Evolutionary conservation across 108 stramenopile genomes (phyloP).

Genomic region (Cyclotella kingstonii): DNA sequence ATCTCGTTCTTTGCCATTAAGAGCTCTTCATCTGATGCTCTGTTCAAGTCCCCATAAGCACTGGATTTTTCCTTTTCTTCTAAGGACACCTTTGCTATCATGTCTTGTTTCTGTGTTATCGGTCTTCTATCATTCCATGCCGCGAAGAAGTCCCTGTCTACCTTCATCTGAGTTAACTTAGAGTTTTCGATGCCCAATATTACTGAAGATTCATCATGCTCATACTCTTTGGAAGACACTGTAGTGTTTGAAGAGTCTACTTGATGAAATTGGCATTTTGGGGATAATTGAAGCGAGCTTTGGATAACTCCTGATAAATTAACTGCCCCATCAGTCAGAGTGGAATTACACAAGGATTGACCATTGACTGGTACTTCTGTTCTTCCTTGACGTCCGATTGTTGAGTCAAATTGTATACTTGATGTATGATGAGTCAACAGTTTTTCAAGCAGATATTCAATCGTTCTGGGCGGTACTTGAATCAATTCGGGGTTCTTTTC

Average conservation of each 20-base stretch:
- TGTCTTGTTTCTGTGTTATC: background rate
- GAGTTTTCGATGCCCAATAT: too few species aligned
- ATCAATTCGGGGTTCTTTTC: constrained; percentile 18
- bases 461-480: constrained; percentile 6
- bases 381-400: background rate
- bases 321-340: too few species aligned
- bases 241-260: too few species aligned
- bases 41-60: constrained; percentile 40
- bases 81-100: background rate
- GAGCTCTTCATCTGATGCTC: constrained; percentile 35
- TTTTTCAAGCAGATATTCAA: constrained; percentile 8
- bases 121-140: too few species aligned
- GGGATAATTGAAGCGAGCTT: too few species aligned
- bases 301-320: too few species aligned
- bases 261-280: too few species aligned
- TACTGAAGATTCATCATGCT: too few species aligned
- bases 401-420: background rate
- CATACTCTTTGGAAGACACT: too few species aligned
- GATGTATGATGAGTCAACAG: background rate
- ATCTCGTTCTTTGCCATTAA: constrained; percentile 45
- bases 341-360: too few species aligned
- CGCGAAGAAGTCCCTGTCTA: too few species aligned
- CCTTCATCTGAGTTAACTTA: too few species aligned
- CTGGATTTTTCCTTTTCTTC: constrained; percentile 2
- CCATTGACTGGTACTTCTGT: background rate